These are phyloP conservation scores for Ramaria sp. DNA, from an alignment of 768 basidiomycete genomes.

Conservation along the genomic window DNA sequence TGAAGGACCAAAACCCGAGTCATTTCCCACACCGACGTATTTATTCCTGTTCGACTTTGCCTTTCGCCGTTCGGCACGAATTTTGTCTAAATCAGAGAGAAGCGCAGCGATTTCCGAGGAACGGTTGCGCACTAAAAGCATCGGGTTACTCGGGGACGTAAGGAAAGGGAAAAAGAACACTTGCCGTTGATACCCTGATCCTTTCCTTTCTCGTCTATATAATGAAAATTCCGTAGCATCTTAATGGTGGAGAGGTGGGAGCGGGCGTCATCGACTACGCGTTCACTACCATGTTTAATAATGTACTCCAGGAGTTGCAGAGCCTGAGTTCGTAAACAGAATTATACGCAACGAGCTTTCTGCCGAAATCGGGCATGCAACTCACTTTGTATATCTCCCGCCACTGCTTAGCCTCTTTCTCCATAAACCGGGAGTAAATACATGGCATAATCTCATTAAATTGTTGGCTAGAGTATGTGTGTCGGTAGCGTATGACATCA, in stretches of 20 bases:
- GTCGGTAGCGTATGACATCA: background rate
- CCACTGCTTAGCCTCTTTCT: slow-evolving; percentile 98
- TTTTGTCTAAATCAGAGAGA: slow-evolving; percentile 81
- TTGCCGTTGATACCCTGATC: slow-evolving; percentile 97
- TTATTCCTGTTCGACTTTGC: slow-evolving; percentile 87
- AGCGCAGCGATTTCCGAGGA: slow-evolving; percentile 89
- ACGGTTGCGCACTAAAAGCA: slow-evolving; percentile 77
- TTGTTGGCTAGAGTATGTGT: slow-evolving; percentile 52
- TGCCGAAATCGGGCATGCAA: background rate
- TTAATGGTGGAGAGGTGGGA: slow-evolving; percentile 92
- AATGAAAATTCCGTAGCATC: slow-evolving; percentile 96
- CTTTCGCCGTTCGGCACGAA: slow-evolving; percentile 81
- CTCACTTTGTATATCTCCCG: slow-evolving; percentile 94
- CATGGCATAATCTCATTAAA: slow-evolving; percentile 99
- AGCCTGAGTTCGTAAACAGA: slow-evolving; percentile 37
- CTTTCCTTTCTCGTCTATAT: slow-evolving; percentile 97
- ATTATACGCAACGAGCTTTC: background rate
- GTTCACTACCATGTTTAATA: slow-evolving; percentile 93
- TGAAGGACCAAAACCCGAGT: slow-evolving; percentile 27
- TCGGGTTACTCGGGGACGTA: background rate
- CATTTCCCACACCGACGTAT: slow-evolving; percentile 80
- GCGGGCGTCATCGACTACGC: slow-evolving; percentile 94
- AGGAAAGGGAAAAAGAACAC: slow-evolving; percentile 8
- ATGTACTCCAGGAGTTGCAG: slow-evolving; percentile 92
- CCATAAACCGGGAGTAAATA: slow-evolving; percentile 92